These are phyloP conservation scores for Fusarium torulosum DNA, from an alignment of 2,329 filamentous ascomycete species.

Conservation along the genomic window DNA sequence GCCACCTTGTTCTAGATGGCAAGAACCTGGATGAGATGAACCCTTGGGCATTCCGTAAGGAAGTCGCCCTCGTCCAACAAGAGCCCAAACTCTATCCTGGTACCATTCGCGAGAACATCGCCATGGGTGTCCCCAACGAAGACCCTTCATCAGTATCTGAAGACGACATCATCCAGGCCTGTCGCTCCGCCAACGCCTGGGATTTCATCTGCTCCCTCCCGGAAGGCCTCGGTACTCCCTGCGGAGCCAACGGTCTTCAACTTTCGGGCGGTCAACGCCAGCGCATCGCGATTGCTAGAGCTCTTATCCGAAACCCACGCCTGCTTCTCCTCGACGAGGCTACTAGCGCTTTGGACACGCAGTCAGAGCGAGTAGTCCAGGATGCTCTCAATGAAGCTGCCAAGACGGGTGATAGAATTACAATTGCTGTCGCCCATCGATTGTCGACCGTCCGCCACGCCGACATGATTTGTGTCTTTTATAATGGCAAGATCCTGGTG, in stretches of 20 bases:
- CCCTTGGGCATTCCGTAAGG: conserved; percentile 62
- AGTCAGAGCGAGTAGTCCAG: conserved; percentile 67
- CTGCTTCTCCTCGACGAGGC: conserved; percentile 43
- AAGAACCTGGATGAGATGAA: conserved; percentile 50
- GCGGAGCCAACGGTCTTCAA: conserved; percentile 73
- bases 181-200: conserved; percentile 61
- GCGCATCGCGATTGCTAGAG: conserved; percentile 75
- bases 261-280: conserved; percentile 77
- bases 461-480: conserved; percentile 72
- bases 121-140: conserved; percentile 43
- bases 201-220: conserved; percentile 57
- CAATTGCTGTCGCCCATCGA: conserved; percentile 80
- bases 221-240: conserved; percentile 67
- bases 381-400: conserved; percentile 80
- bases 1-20: conserved; percentile 43
- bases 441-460: conserved; percentile 88
- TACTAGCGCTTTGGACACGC: conserved; percentile 44
- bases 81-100: conserved; percentile 79
- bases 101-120: conserved; percentile 86
- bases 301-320: conserved; percentile 57
- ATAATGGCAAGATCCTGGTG: conserved; percentile 67
- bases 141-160: conserved; percentile 57
- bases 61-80: conserved; percentile 68
- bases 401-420: conserved; percentile 69
- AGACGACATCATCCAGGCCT: background rate